Evolutionary conservation across 192 early-diverging fungal species (phyloP).

Genomic region (Rhizophagus clarus): DNA sequence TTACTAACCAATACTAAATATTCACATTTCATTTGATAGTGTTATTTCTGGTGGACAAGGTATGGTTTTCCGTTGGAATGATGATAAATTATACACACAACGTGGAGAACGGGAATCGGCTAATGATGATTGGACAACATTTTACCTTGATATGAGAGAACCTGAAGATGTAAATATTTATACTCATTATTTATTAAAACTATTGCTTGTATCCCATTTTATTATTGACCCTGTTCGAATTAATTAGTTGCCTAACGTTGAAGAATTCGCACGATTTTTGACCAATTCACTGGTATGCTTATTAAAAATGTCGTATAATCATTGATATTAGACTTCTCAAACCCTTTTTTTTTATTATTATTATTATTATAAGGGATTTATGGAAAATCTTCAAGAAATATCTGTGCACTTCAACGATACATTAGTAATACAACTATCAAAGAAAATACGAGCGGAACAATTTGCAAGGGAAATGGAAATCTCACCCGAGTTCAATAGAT

Average conservation of each 20-base stretch:
- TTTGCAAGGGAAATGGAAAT: too few species aligned
- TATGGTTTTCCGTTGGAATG: constrained; percentile 88
- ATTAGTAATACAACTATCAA: constrained; percentile 60
- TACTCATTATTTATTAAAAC: too few species aligned
- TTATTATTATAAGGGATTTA: constrained; percentile 59
- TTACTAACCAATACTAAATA: neutral
- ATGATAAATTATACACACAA: constrained; percentile 84
- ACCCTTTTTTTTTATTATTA: constrained; percentile 38
- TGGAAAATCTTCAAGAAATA: constrained; percentile 68
- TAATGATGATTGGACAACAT: constrained; percentile 73
- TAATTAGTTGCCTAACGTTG: constrained; percentile 50
- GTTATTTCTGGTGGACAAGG: constrained; percentile 73
- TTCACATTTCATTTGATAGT: constrained; percentile 33
- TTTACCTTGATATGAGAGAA: constrained; percentile 77
- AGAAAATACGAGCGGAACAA: constrained; percentile 65
- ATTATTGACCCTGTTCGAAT: too few species aligned
- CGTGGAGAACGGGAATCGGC: constrained; percentile 51
- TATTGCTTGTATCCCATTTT: too few species aligned
- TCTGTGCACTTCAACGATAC: constrained; percentile 65
- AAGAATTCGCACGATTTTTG: constrained; percentile 64
- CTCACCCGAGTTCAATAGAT: constrained; percentile 45
- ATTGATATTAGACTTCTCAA: too few species aligned
- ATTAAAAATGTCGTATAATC: too few species aligned
- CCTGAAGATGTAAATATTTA: constrained; percentile 47
- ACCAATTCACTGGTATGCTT: constrained; percentile 53